These are phyloP conservation scores for Blastobotrys serpentis DNA, from an alignment of 1,139 yeast species.

Conservation along the genomic window DNA sequence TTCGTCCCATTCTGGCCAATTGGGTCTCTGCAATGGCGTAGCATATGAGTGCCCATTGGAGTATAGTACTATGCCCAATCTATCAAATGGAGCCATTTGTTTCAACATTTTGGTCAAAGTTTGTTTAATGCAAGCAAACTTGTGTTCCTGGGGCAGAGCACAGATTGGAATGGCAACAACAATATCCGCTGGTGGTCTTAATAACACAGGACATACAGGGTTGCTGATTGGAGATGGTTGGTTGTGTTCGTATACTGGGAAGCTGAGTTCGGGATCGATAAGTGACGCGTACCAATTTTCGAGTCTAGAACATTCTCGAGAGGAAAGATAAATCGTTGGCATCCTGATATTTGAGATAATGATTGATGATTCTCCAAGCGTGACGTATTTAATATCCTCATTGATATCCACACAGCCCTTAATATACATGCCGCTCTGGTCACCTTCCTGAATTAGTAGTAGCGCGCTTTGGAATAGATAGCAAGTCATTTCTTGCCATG, in stretches of 20 bases:
- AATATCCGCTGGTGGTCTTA: slow-evolving; percentile 25
- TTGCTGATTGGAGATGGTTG: slow-evolving; percentile 11
- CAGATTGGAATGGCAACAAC: slow-evolving; percentile 26
- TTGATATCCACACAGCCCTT: slow-evolving; percentile 24
- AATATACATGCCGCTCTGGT: slow-evolving; percentile 17
- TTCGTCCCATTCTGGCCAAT: slow-evolving; percentile 22
- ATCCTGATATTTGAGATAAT: slow-evolving; percentile 16
- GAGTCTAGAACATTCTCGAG: slow-evolving; percentile 13
- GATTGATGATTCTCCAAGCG: slow-evolving; percentile 16
- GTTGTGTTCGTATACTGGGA: slow-evolving; percentile 17
- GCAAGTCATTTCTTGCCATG: slow-evolving; percentile 29
- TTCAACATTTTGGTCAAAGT: slow-evolving; percentile 18
- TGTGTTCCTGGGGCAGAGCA: slow-evolving; percentile 24
- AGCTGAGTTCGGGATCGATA: slow-evolving; percentile 15
- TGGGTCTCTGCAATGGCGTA: slow-evolving; percentile 13
- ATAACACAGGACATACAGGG: slow-evolving; percentile 7
- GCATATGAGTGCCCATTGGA: slow-evolving; percentile 20
- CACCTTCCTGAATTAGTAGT: slow-evolving; percentile 20
- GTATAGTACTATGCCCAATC: slow-evolving; percentile 27
- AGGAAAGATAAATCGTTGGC: slow-evolving; percentile 21
- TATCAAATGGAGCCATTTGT: slow-evolving; percentile 25
- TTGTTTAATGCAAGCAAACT: slow-evolving; percentile 22
- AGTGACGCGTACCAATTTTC: slow-evolving; percentile 22
- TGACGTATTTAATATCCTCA: slow-evolving; percentile 22
- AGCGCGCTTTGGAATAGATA: slow-evolving; percentile 27